phyloP scores from a whole-genome alignment of 768 basidiomycete species.

The Lentinula sp. region DNA sequence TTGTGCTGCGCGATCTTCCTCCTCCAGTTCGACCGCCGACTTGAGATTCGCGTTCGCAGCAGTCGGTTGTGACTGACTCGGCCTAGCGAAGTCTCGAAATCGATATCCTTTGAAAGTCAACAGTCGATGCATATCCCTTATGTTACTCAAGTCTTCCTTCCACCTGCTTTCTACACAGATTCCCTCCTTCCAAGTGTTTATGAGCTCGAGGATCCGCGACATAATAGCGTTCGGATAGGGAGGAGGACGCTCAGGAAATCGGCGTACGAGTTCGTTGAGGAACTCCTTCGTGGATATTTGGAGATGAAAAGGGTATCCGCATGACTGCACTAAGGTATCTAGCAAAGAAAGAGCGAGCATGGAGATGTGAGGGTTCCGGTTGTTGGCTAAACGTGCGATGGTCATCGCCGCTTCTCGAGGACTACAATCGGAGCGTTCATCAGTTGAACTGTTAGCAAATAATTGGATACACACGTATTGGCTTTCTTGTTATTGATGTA shows the following conservation, averaged over 20 bases:
- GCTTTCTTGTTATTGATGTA: conserved; percentile 93
- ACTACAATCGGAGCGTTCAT: conserved; percentile 29
- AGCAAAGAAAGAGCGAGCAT: conserved; percentile 82
- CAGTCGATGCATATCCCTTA: conserved; percentile 94
- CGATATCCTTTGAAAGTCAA: conserved; percentile 90
- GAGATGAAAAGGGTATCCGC: conserved; percentile 96
- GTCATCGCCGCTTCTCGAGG: conserved; percentile 90
- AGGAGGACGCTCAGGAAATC: conserved; percentile 96
- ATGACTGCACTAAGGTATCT: conserved; percentile 89
- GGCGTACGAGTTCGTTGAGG: conserved; percentile 93
- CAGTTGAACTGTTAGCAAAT: conserved; percentile 1
- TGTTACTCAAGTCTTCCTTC: conserved; percentile 95
- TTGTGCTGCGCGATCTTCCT: conserved; percentile 92
- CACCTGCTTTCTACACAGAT: conserved; percentile 86
- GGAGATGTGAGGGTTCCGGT: conserved; percentile 88
- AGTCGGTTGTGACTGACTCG: conserved; percentile 24
- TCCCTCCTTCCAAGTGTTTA: conserved; percentile 91
- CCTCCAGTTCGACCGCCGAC: conserved; percentile 92
- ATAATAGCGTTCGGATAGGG: conserved; percentile 93
- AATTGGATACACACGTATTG: conserved; percentile 63
- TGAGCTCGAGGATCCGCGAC: conserved; percentile 88
- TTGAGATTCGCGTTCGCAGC: conserved; percentile 68
- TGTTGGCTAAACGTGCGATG: conserved; percentile 80
- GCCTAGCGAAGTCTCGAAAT: conserved; percentile 46
- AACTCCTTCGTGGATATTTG: conserved; percentile 98